These are phyloP conservation scores for Leavenworthia alabamica DNA, from an alignment of 345 rosid genomes.

Conservation along the genomic window DNA sequence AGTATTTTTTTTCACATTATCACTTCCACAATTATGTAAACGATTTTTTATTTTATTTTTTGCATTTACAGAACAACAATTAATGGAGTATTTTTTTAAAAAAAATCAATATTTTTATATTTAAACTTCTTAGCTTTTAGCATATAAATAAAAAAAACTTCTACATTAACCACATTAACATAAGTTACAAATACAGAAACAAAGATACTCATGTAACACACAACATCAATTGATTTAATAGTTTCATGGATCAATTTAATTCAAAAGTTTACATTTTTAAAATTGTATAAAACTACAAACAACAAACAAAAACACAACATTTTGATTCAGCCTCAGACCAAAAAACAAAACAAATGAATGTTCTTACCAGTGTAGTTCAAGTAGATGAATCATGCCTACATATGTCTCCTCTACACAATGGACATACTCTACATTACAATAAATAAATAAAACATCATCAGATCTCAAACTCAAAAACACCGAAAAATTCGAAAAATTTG, in stretches of 20 bases:
- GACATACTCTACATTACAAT: slow-evolving; percentile 71
- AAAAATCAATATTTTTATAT: no score
- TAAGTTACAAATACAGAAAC: background rate
- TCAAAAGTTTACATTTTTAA: background rate
- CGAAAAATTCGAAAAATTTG: background rate
- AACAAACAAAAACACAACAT: no score
- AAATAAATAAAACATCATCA: slow-evolving; percentile 4
- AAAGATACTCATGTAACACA: background rate
- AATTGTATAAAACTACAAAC: background rate
- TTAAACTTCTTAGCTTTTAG: background rate
- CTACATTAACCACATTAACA: background rate
- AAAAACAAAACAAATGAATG: slow-evolving; percentile 3
- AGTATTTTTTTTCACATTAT: no score
- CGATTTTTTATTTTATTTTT: no score
- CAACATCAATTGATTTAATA: slow-evolving; percentile 10
- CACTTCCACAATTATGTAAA: no score
- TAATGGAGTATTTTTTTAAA: no score
- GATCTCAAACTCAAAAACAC: slow-evolving; percentile 1
- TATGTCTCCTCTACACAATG: slow-evolving; percentile 89
- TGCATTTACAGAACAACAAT: no score
- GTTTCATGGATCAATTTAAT: slow-evolving; percentile 13
- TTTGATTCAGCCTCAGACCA: slow-evolving; percentile 7
- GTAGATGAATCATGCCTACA: slow-evolving; percentile 51
- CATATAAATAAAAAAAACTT: background rate
- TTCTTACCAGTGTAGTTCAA: slow-evolving; percentile 35